Percentiles rank a stretch among this genome's conserved stretches.
Conservation (phyloP, 1,139 yeast genomes). For the Yamadazyma sp. region DNA sequence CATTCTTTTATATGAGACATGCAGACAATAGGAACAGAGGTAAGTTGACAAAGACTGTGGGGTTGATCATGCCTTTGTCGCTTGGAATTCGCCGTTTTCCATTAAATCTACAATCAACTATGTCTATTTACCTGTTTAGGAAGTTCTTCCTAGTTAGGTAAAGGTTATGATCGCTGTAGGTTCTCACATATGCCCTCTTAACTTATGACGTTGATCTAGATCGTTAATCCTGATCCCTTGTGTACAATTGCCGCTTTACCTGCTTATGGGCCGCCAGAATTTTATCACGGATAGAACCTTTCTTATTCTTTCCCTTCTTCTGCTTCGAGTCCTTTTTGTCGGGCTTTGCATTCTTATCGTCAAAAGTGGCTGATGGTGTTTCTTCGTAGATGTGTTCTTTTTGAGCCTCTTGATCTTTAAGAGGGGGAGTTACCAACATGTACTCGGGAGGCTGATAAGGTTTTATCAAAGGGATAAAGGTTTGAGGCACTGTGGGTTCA, state of each 20-base stretch:
- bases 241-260: neutral
- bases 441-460: conserved; percentile 20
- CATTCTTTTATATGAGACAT: no score
- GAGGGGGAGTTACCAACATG: conserved; percentile 5
- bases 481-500: conserved; percentile 17
- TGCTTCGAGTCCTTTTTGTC: neutral
- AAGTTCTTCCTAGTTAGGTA: neutral
- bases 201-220: no score
- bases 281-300: neutral
- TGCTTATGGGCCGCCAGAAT: neutral
- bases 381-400: neutral
- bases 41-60: no score
- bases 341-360: neutral
- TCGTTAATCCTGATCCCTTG: neutral
- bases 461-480: conserved; percentile 18
- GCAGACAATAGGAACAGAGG: no score
- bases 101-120: no score
- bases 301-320: neutral
- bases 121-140: neutral
- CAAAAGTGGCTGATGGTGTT: neutral
- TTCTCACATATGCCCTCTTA: neutral
- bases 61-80: no score
- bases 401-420: neutral
- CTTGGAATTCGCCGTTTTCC: no score
- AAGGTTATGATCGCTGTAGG: no score